These are phyloP conservation scores for Caryopteris hybrid DNA, from an alignment of 305 asterid genomes.

Conservation along the genomic window DNA sequence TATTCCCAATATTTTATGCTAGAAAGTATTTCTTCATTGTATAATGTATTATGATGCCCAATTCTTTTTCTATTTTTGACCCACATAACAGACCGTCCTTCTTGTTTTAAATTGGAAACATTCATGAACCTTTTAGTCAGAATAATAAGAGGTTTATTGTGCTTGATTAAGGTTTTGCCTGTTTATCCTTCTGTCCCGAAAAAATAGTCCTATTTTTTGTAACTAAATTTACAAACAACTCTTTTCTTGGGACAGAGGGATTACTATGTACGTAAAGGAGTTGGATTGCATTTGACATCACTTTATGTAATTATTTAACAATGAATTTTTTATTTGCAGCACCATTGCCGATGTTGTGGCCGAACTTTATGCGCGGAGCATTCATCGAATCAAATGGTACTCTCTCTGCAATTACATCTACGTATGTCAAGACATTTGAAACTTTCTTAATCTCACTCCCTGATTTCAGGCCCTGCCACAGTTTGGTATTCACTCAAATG, in stretches of 20 bases:
- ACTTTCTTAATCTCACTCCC: not conserved
- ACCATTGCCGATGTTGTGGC: constrained; percentile 96
- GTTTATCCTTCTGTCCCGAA: too few species aligned
- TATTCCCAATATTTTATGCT: not conserved
- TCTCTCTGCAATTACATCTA: constrained; percentile 8
- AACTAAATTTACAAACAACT: too few species aligned
- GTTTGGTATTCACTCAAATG: constrained; percentile 72
- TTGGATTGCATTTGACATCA: constrained; percentile 1
- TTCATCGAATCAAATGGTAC: constrained; percentile 79
- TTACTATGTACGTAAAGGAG: not conserved
- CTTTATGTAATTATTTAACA: not conserved
- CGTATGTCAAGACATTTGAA: not conserved
- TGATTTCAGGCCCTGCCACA: constrained; percentile 78
- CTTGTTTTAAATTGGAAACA: too few species aligned
- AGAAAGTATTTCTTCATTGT: not conserved
- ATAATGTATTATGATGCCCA: not conserved
- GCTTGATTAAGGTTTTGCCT: not conserved
- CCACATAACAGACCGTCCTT: not conserved
- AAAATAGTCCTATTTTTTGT: too few species aligned
- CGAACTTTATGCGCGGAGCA: constrained; percentile 88
- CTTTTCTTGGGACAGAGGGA: too few species aligned
- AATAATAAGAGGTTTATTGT: not conserved
- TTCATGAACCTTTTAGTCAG: too few species aligned
- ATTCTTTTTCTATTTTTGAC: not conserved
- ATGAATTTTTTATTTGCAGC: constrained; percentile 42